Evolutionary conservation across 2,329 filamentous ascomycete genomes (phyloP), one percentile per base, ranked within the genome.

Genomic region (Tolypocladium inflatum): DNA sequence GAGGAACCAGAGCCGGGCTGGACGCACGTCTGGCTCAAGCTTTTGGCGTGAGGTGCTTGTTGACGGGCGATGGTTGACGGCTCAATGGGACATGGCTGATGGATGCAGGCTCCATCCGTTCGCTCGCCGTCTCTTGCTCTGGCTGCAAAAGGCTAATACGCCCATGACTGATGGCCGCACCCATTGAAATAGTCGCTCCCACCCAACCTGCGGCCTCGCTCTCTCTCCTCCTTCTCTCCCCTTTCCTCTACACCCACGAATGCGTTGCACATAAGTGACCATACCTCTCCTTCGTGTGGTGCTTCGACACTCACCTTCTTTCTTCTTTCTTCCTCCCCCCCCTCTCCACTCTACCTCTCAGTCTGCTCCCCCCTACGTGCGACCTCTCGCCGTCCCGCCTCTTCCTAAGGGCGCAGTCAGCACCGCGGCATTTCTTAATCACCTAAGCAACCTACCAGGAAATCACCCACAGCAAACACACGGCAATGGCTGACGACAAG

Each of bases 401-500:
- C 53, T 33, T 43, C 23, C 54, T 35, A 35, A 50, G 48, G 35
- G 48, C 48, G 48, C 48, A n/a, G 19, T 4, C 54, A 30, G 53
- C 13, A 23, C 23, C 37, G 33, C 35, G 55, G 37, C 55, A 52
- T 56, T n/a, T 56, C 55, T 56, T 56, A 56, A 48, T 17, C 48
- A 35, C 48, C 48, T 51, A n/a, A 35, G 30, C 30, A 51, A 51
- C 30, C 37, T 38, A 38, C 13, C 4, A 37, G 37, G 37, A 15
- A 15, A 5, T 6, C 37, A 6, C 13, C 37, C 9, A 11, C 30
- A 21, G 30, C 48, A 51, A 17, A 3, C 57, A 53, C 60, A 53
- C 45, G 54, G 55, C 60, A 64, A 84, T 85, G 82, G 81, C 81
- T 67, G 82, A 85, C 70, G 73, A 76, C 68, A 78, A 78, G 68